Percentiles rank a stretch among this genome's conserved stretches.
Evolutionary conservation across 2,329 filamentous ascomycete species (phyloP).

Genomic region (Colletotrichum chrysophilum): DNA sequence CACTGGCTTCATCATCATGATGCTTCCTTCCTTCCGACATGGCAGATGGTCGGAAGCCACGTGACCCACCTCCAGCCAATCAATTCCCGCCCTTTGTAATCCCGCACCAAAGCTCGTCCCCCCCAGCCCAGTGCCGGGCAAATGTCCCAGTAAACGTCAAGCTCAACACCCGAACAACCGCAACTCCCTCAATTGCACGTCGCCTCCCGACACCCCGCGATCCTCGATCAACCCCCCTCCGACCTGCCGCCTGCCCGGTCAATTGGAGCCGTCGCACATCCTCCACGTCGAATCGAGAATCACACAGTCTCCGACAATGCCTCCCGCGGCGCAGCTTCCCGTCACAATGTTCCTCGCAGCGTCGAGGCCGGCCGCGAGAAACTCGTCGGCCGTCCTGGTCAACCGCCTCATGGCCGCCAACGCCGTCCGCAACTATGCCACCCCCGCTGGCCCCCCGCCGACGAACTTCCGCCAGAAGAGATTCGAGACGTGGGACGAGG

Average conservation of each 20-base stretch:
- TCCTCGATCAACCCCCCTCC: neutral
- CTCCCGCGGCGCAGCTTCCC: constrained; percentile 20
- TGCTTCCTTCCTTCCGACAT: neutral
- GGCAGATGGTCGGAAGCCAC: neutral
- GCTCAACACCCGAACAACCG: constrained; percentile 12
- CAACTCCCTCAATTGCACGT: neutral
- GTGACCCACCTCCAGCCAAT: constrained; percentile 17
- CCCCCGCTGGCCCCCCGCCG: constrained; percentile 80
- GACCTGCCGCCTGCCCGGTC: constrained; percentile 15
- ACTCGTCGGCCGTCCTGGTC: constrained; percentile 4
- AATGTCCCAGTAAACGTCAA: constrained; percentile 19
- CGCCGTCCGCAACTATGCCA: constrained; percentile 53
- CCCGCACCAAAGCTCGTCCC: constrained; percentile 24
- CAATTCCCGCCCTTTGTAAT: constrained; percentile 25
- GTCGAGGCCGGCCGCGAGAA: constrained; percentile 17
- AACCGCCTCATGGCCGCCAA: constrained; percentile 20
- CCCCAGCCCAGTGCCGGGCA: constrained; percentile 3
- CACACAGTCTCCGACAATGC: constrained; percentile 15
- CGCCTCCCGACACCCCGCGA: neutral
- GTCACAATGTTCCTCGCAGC: constrained; percentile 20
- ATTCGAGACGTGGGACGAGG: constrained; percentile 80
- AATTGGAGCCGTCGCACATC: constrained; percentile 15
- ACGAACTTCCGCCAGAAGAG: constrained; percentile 79
- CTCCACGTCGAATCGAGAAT: constrained; percentile 1
- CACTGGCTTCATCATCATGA: constrained; percentile 1